Base-by-base conservation (phyloP, 768 basidiomycete genomes). In the Kwoniella sp. region DNA sequence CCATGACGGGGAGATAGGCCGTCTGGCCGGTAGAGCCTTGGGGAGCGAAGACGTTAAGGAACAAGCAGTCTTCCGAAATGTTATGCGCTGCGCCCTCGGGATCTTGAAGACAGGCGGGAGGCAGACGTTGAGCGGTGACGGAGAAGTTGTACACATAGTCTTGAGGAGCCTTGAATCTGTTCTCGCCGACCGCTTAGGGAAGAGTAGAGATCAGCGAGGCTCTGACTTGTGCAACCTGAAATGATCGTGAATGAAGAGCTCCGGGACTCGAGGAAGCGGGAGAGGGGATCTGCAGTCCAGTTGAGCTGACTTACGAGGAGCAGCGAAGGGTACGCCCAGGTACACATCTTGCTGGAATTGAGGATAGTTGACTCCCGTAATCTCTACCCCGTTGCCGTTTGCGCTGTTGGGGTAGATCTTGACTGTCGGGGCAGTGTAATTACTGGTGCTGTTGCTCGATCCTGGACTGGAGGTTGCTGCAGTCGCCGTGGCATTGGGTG, bases 21-120 rank as follows among this genome's bases (percentile, higher is more conserved):
- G 66, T 58, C 23, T 41, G 31, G 25, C 60, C 57, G 8, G 67
- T 62, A 4, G 73, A 23, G 5, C 81, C 81, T 1, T 77, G 69
- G 0, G 86, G 86, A 7, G 81, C 77, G 55, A 81, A 83, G 29
- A 87, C 75, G 70, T 86, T 86, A 52, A 86, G 65, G 8, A 76
- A 83, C 50, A 86, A 74, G 65, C 85, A 86, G 66, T 86, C 82
- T 68, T 86, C 86, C 1, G 82, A 83, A 28, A 61, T 31, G 17
- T n/a, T 37, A 12, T 23, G 12, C 34, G 53, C 34, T 4, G 47
- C 17, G n/a, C 55, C 48, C 1, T 31, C 54, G 41, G 72, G 63
- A 29, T 58, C 41, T 58, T 80, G 79, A 17, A 72, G 67, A 62
- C 79, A 80, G 15, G 76, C 74, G 1, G 70, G 71, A 13, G 73